phyloP scores from a whole-genome alignment of 345 rosid genomes.

The Geranium rotundifolium region DNA sequence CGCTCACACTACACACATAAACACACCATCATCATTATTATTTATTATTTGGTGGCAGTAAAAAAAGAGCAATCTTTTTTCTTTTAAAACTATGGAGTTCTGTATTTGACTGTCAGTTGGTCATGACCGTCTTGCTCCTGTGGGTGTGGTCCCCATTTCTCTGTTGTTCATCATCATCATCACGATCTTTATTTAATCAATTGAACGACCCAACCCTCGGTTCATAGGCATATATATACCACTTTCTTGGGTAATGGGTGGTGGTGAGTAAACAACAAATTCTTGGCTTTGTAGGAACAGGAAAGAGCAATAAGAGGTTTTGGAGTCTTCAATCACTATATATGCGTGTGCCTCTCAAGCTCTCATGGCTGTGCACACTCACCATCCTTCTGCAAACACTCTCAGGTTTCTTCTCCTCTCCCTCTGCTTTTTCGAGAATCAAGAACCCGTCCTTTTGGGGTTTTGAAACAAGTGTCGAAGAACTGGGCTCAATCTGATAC shows the following conservation, averaged over 20 bases:
- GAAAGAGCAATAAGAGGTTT: not conserved
- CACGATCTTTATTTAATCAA: not conserved
- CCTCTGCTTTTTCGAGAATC: not conserved
- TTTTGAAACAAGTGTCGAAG: no score
- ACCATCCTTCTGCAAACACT: not conserved
- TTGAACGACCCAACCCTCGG: not conserved
- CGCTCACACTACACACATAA: not conserved
- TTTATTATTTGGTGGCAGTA: no score
- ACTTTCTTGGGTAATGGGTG: no score
- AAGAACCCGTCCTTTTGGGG: no score
- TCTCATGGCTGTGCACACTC: not conserved
- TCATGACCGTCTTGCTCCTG: not conserved
- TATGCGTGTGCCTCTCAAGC: not conserved
- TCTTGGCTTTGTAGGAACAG: no score
- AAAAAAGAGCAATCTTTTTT: not conserved
- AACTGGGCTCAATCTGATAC: not conserved
- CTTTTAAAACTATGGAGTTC: not conserved
- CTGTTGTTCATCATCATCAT: not conserved
- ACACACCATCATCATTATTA: no score
- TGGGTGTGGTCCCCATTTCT: not conserved
- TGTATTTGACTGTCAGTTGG: not conserved
- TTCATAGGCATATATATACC: no score
- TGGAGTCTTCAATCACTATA: not conserved
- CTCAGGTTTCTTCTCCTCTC: not conserved
- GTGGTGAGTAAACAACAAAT: no score